Conservation (phyloP, 306 rosid genomes). For the Quercus glauca region DNA sequence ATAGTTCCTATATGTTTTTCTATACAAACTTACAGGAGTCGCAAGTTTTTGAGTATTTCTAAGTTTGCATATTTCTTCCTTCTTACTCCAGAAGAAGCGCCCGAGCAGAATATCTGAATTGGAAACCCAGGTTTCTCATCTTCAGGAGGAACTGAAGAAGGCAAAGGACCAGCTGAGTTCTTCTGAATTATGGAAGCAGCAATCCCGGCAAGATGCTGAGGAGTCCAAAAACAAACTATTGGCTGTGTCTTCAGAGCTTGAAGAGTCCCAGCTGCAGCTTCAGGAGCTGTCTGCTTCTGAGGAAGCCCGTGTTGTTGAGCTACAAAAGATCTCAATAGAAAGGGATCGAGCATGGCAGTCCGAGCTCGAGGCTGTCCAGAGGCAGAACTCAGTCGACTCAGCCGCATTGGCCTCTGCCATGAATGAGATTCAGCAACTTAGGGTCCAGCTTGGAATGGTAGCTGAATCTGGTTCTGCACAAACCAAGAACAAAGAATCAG, state of each 20-base stretch:
- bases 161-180: conserved; percentile 55
- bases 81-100: conserved; percentile 63
- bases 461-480: conserved; percentile 46
- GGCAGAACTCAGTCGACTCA: conserved; percentile 54
- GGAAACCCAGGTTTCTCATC: conserved; percentile 80
- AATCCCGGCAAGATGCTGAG: conserved; percentile 69
- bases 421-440: conserved; percentile 69
- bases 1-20: not conserved
- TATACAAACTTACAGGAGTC: not conserved
- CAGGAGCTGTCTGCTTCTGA: conserved; percentile 48
- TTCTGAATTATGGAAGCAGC: conserved; percentile 68
- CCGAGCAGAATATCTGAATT: conserved; percentile 81
- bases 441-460: conserved; percentile 60
- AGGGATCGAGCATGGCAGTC: conserved; percentile 47
- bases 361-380: conserved; percentile 46
- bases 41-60: conserved; percentile 9
- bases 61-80: conserved; percentile 4
- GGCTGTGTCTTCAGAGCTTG: conserved; percentile 58
- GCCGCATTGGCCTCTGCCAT: conserved; percentile 56
- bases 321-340: conserved; percentile 50
- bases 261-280: conserved; percentile 62
- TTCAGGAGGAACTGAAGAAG: conserved; percentile 66
- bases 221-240: conserved; percentile 56
- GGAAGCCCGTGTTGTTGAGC: conserved; percentile 51
- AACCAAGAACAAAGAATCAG: conserved; percentile 39